A percentile compares a stretch with the other conserved stretches of the same genome.
phyloP scores from a whole-genome alignment of 371 early-diverging fungal species.

The Astathelohania contejeani region DNA sequence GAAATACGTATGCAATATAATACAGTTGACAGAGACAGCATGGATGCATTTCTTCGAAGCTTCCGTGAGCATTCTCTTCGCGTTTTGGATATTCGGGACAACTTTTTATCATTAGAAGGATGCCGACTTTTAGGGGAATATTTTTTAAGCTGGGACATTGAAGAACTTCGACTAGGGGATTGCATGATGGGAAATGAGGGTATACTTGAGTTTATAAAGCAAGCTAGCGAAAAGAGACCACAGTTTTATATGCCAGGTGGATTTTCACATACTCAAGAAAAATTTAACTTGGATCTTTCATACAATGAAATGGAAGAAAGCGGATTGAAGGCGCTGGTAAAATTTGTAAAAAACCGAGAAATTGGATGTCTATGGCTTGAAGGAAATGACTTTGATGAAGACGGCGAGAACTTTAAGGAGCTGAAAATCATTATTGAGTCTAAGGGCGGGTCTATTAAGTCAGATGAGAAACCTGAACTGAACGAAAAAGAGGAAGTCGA shows the following conservation, averaged over 20 bases:
- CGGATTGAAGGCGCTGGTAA: slow-evolving; percentile 17
- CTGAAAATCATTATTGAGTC: neutral
- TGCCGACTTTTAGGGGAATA: slow-evolving; percentile 29
- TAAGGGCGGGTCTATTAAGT: slow-evolving; percentile 17
- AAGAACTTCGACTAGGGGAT: slow-evolving; percentile 40
- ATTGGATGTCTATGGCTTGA: slow-evolving; percentile 33
- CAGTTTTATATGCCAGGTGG: slow-evolving; percentile 24
- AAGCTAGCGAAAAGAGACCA: slow-evolving; percentile 10
- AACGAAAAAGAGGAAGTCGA: slow-evolving; percentile 5
- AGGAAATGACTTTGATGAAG: slow-evolving; percentile 49
- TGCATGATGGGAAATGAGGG: slow-evolving; percentile 43
- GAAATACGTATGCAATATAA: slow-evolving; percentile 48
- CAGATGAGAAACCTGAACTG: slow-evolving; percentile 1
- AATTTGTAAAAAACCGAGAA: slow-evolving; percentile 20
- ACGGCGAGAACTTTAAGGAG: slow-evolving; percentile 5
- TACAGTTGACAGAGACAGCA: slow-evolving; percentile 41
- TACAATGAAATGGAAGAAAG: slow-evolving; percentile 48
- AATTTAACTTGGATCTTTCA: slow-evolving; percentile 44
- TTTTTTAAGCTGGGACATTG: slow-evolving; percentile 33
- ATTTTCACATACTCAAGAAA: slow-evolving; percentile 2
- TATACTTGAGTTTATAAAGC: slow-evolving; percentile 31
- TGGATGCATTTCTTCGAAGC: slow-evolving; percentile 32
- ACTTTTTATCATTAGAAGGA: slow-evolving; percentile 45
- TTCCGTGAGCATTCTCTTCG: slow-evolving; percentile 26
- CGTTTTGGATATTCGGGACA: slow-evolving; percentile 51